A percentile compares a stretch with the other conserved stretches of the same genome.
phyloP scores from a whole-genome alignment of 441 rosid species.

The Lagerstroemia fauriei region DNA sequence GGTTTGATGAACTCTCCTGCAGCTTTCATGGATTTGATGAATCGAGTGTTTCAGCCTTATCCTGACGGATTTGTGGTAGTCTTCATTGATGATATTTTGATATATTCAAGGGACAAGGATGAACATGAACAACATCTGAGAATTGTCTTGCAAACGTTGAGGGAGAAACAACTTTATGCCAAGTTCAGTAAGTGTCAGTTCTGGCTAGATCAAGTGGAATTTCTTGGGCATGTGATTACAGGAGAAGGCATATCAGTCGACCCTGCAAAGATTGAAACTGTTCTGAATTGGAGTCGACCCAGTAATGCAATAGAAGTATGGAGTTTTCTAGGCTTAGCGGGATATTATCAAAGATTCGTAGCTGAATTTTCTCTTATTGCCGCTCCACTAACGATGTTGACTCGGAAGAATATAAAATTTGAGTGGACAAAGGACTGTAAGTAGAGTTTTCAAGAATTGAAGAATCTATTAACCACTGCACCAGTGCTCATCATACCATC shows the following conservation, averaged over 20 bases:
- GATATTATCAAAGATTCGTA: not conserved
- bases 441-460: not conserved
- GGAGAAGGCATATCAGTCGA: not conserved
- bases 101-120: not conserved
- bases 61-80: not conserved
- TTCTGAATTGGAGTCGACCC: not conserved
- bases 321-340: not conserved
- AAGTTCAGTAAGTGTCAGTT: slow-evolving; percentile 1
- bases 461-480: not conserved
- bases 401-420: not conserved
- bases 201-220: not conserved
- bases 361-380: not conserved
- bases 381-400: not conserved
- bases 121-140: not conserved
- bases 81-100: slow-evolving; percentile 1
- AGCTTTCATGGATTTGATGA: not conserved
- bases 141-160: not conserved
- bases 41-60: not conserved
- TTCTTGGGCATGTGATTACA: not conserved
- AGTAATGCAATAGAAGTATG: not conserved
- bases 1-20: slow-evolving; percentile 7
- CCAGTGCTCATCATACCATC: not conserved
- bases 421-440: not conserved
- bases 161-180: not conserved
- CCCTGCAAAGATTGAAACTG: not conserved